phyloP scores from a whole-genome alignment of 139 green algal genomes.

The Micractinium conductrix region DNA sequence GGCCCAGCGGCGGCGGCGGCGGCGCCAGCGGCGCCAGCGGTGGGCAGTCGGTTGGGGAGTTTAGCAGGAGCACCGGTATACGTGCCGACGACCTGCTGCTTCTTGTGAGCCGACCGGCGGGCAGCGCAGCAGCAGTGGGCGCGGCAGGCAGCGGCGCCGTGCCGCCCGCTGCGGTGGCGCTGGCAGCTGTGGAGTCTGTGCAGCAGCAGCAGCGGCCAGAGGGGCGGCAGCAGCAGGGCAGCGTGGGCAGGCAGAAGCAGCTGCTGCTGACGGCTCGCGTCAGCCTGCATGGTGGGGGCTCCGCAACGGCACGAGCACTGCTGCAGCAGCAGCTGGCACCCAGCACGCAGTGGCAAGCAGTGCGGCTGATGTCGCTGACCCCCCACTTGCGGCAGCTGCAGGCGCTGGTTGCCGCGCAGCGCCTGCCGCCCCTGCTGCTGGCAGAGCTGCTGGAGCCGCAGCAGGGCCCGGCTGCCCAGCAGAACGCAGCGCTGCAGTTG shows the following conservation, averaged over 20 bases:
- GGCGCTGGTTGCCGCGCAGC: slow-evolving; percentile 30
- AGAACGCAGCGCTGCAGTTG: slow-evolving; percentile 10
- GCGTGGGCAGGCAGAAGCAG: background rate
- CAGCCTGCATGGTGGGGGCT: background rate
- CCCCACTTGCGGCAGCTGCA: slow-evolving; percentile 73
- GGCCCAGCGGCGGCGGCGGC: background rate
- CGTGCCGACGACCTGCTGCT: slow-evolving; percentile 22
- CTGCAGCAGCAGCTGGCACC: slow-evolving; percentile 17
- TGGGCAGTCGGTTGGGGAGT: background rate
- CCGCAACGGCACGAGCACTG: no score
- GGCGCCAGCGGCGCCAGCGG: background rate
- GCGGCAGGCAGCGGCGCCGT: background rate
- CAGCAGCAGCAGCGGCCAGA: background rate
- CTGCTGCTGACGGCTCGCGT: slow-evolving; percentile 8
- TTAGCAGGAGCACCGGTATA: slow-evolving; percentile 9
- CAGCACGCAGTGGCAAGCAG: slow-evolving; percentile 40
- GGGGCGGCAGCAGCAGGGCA: slow-evolving; percentile 22
- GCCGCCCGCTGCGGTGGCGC: background rate
- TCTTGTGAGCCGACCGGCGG: background rate
- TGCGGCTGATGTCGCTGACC: slow-evolving; percentile 58
- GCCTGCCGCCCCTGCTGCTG: slow-evolving; percentile 30
- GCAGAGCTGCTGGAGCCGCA: slow-evolving; percentile 19
- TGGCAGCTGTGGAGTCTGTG: slow-evolving; percentile 18
- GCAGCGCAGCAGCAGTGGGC: background rate
- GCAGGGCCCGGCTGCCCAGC: background rate